Evolutionary conservation across 2,329 filamentous ascomycete genomes (phyloP), one percentile per base, ranked within the genome.

Genomic region (Pseudogymnoascus sp.): DNA sequence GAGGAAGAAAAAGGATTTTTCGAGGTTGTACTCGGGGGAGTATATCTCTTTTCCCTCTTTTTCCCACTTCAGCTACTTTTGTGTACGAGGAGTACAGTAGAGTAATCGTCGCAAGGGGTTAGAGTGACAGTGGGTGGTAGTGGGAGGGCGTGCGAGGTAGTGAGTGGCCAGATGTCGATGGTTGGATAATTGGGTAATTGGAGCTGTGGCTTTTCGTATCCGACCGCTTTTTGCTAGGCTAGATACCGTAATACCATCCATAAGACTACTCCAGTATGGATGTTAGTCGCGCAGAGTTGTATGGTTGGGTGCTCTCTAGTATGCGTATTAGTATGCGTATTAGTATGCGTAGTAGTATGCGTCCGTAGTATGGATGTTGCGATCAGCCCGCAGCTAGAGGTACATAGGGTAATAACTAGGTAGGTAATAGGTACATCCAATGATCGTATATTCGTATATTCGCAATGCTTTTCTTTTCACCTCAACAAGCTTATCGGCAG

Each of bases 41-140:
- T 46, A 46, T 56, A 16, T 31, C n/a, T 14, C 22, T 56, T 19
- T 33, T 19, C 10, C n/a, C n/a, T 19, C n/a, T 31, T 33, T 50
- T 56, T 33, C 28, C 50, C 26, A 12, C 50, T 33, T 53, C 12
- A 53, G 26, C 31, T 53, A 53, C 46, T 31, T 31, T 53, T 10
- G 14, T 31, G 46, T 53, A 53, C 46, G 46, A 53, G 46, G 24
- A 41, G 12, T 14, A 46, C 24, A 22, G 24, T 16, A 31, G 14
- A n/a, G 43, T 56, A 56, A 56, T 56, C 50, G 50, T 56, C 50
- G 50, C 28, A 56, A 56, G 50, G 28, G 50, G 50, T 56, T 56
- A 56, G 50, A 56, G 50, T 56, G 50, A 56, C 50, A 56, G 50
- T 19, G 8, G 33, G 50, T 56, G 50, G 50, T 19, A 19, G 19